Evolutionary conservation across 306 rosid species (phyloP).

Genomic region (Glycyrrhiza uralensis): DNA sequence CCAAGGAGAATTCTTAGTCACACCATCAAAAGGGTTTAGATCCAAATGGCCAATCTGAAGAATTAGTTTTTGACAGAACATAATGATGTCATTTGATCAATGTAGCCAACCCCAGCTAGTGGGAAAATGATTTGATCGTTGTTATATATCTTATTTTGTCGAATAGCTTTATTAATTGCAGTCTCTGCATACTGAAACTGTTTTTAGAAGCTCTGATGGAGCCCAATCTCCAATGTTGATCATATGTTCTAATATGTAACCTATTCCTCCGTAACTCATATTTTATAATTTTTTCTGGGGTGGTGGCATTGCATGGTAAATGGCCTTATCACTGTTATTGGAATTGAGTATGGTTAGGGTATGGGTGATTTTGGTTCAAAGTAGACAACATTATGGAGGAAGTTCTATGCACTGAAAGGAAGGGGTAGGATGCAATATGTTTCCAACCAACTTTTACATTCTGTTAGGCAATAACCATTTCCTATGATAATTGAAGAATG

Average conservation of each 20-base stretch:
- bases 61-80: not conserved
- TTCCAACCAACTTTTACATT: not conserved
- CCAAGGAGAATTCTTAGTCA: not conserved
- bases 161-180: not conserved
- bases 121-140: not conserved
- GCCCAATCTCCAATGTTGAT: not conserved
- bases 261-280: no score
- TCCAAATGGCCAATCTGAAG: not conserved
- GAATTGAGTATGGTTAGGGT: conserved; percentile 1
- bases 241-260: not conserved
- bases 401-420: not conserved
- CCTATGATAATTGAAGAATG: not conserved
- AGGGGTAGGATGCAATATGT: not conserved
- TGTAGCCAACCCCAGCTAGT: not conserved
- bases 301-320: not conserved
- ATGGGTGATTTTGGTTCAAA: not conserved
- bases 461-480: not conserved
- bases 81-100: not conserved
- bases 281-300: not conserved
- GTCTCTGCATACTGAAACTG: not conserved
- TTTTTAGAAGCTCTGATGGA: not conserved
- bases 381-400: not conserved
- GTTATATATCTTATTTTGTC: not conserved
- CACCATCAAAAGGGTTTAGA: not conserved
- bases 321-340: not conserved